A percentile compares a stretch with the other conserved stretches of the same genome.
phyloP scores from a whole-genome alignment of 768 basidiomycete genomes.

The Leccinum arenicola region DNA sequence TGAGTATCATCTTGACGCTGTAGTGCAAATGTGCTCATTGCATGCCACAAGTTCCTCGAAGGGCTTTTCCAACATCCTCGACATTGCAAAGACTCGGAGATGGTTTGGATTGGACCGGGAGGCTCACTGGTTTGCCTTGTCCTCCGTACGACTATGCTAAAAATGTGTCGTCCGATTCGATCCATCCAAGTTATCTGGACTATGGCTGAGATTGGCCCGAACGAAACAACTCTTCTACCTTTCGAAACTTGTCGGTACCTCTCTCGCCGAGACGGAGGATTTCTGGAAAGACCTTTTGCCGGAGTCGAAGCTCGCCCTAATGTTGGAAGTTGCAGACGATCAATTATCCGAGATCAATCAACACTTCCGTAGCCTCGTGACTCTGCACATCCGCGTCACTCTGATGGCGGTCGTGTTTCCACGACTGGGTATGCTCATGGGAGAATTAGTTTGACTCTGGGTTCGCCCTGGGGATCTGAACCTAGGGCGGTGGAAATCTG shows the following conservation, averaged over 20 bases:
- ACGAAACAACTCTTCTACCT: slow-evolving; percentile 69
- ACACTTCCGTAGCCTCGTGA: slow-evolving; percentile 69
- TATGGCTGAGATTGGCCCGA: slow-evolving; percentile 83
- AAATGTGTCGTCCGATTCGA: slow-evolving; percentile 79
- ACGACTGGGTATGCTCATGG: slow-evolving; percentile 82
- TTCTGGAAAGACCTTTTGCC: slow-evolving; percentile 62
- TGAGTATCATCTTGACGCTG: slow-evolving; percentile 34
- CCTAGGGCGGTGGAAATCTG: too few relatives aligned
- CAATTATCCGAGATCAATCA: slow-evolving; percentile 52
- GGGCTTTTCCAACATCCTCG: slow-evolving; percentile 90
- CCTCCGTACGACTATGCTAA: slow-evolving; percentile 87
- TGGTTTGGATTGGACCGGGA: slow-evolving; percentile 70
- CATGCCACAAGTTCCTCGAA: slow-evolving; percentile 69
- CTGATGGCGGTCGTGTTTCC: slow-evolving; percentile 82
- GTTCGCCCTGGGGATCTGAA: too few relatives aligned
- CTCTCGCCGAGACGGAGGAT: slow-evolving; percentile 62
- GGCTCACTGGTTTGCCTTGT: slow-evolving; percentile 79
- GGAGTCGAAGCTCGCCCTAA: slow-evolving; percentile 59
- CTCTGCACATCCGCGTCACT: slow-evolving; percentile 75
- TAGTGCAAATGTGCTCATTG: slow-evolving; percentile 4
- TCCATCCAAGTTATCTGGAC: slow-evolving; percentile 85
- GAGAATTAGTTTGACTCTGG: slow-evolving; percentile 30
- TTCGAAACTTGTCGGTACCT: slow-evolving; percentile 63
- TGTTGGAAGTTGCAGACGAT: slow-evolving; percentile 53
- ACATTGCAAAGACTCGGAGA: slow-evolving; percentile 86